Conservation (phyloP, 345 rosid genomes). For the Acer yangbiense region DNA sequence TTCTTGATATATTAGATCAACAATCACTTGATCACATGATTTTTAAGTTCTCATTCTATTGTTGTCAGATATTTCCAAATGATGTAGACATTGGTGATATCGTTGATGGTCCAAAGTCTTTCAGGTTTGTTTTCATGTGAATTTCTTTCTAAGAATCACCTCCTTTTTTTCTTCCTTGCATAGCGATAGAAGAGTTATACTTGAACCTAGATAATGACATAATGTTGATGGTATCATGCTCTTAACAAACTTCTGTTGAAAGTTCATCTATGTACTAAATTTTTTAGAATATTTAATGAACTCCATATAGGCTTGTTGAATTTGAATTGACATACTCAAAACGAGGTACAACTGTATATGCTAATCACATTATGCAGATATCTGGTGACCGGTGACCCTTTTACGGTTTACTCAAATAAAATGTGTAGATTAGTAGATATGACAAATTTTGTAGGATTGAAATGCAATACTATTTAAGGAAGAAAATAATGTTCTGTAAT, state of each 20-base stretch:
- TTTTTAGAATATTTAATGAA: not conserved
- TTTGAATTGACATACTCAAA: not conserved
- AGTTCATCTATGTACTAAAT: not conserved
- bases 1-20: not conserved
- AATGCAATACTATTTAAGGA: not conserved
- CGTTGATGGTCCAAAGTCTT: conserved; percentile 67
- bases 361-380: not conserved
- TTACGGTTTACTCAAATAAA: not conserved
- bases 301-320: not conserved
- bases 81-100: conserved; percentile 70
- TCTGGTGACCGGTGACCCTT: not conserved
- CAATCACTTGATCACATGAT: not conserved
- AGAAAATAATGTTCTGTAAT: not conserved
- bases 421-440: not conserved
- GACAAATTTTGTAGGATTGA: not conserved
- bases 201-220: not conserved
- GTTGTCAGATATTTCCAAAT: conserved; percentile 79
- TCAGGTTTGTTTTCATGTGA: conserved; percentile 53
- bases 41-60: not conserved
- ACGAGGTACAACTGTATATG: not conserved
- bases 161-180: not conserved
- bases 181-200: not conserved
- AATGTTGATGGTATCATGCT: not conserved
- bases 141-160: conserved; percentile 13
- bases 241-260: not conserved